Conservation (phyloP, 129 eudicot genomes). For the Helichrysum umbraculigerum region DNA sequence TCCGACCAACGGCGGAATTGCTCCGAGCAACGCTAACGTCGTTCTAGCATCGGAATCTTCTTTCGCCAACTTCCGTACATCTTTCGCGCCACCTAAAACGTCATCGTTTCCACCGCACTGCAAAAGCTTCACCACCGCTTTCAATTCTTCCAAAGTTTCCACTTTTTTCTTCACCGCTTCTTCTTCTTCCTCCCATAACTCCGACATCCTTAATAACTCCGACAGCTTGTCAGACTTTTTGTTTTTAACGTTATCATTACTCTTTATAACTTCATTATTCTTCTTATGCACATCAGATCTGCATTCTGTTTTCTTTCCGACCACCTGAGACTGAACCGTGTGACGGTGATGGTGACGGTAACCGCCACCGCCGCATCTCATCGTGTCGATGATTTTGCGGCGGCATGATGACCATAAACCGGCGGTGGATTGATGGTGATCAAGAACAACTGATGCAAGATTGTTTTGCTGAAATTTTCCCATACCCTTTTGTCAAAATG, state of each 20-base stretch:
- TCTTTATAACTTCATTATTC: not conserved
- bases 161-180: conserved; percentile 65
- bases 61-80: conserved; percentile 62
- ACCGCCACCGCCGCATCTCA: conserved; percentile 69
- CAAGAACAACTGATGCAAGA: conserved; percentile 48
- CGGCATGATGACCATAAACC: conserved; percentile 53
- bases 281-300: conserved; percentile 32
- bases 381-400: conserved; percentile 49
- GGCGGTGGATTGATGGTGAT: conserved; percentile 29
- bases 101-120: conserved; percentile 39
- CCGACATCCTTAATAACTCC: conserved; percentile 63
- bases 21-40: conserved; percentile 72
- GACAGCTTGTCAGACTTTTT: conserved; percentile 63
- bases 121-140: conserved; percentile 56
- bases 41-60: conserved; percentile 62
- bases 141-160: conserved; percentile 58
- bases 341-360: conserved; percentile 25
- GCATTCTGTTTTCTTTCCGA: conserved; percentile 15
- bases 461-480: conserved; percentile 44
- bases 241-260: not conserved
- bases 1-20: conserved; percentile 77
- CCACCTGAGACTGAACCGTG: conserved; percentile 19
- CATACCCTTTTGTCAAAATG: conserved; percentile 7
- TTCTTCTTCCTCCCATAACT: conserved; percentile 40
- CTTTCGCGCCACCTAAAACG: conserved; percentile 64